Base-by-base conservation (phyloP, 306 rosid genomes). In the Dicorynia guianensis region DNA sequence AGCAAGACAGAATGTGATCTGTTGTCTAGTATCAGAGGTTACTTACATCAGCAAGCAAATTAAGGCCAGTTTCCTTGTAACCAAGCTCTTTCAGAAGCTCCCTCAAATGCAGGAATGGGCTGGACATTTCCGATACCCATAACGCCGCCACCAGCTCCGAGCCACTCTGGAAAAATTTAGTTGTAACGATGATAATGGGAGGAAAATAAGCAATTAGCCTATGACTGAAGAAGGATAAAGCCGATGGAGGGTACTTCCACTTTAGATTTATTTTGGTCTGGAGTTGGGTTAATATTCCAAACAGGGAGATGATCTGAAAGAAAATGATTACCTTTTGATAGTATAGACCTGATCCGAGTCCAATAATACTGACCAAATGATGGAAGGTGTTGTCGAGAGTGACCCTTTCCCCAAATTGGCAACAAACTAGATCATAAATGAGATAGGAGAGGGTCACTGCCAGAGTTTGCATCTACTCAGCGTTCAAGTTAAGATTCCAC, bases 71-170 rank as follows among this genome's bases (percentile, higher is more conserved):
- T 38, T 90, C 95, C 73, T 64, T 88, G n/a, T 81, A 85, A 33
- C 96, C 96, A 59, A 92, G 84, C 74, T 94, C 98, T 81, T 94
- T 94, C 39, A 94, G 87, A 63, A 87, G 60, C 75, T 87, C 96
- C 75, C 98, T 87, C 39, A 87, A 66, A 79, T 94, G 98, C 71
- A 94, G 89, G 52, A 90, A 92, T 44, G 98, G 98, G 76, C 96
- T 92, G 11, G 98, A 94, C 71, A 94, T 35, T 80, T 94, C 98
- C 42, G 97, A 88, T 56, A 94, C 76, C 93, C 95, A 94, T 46
- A 87, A 9, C 56, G 96, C 86, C 25, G 80, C 97, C 20, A 87
- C 87, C 88, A 88, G 63, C 76, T 92, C 98, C 12, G 98, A 84
- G 5, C 95, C 97, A 85, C 96, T 81, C 97, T 94, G 59, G 63